These are phyloP conservation scores for Gentiana macrophylla DNA, from an alignment of 257 asterid species.

Conservation along the genomic window DNA sequence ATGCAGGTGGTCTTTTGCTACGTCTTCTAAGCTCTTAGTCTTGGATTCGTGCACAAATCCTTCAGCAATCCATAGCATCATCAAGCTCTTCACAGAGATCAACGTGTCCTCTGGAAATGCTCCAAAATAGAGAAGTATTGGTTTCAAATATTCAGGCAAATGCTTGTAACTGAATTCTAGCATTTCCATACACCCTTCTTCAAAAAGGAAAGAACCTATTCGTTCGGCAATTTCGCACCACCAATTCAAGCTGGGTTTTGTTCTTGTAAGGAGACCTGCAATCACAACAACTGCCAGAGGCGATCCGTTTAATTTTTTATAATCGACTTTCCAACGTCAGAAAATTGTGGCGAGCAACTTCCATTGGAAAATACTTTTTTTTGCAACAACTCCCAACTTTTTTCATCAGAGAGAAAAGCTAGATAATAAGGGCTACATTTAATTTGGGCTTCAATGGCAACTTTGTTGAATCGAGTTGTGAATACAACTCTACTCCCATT, in stretches of 20 bases:
- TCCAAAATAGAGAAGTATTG: too few relatives aligned
- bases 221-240: conserved; percentile 8
- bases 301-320: conserved; percentile 3
- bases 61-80: conserved; percentile 18
- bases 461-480: not conserved
- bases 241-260: not conserved
- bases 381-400: conserved; percentile 7
- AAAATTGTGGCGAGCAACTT: not conserved
- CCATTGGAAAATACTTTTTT: not conserved
- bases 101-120: conserved; percentile 8
- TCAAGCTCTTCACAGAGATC: conserved; percentile 3
- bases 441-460: not conserved
- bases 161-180: conserved; percentile 13
- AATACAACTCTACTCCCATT: conserved; percentile 3
- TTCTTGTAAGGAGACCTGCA: conserved; percentile 7
- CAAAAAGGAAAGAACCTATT: not conserved
- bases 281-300: conserved; percentile 9
- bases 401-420: not conserved
- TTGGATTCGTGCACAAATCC: conserved; percentile 5
- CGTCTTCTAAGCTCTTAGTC: conserved; percentile 9
- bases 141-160: conserved; percentile 11
- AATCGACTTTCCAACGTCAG: conserved; percentile 5
- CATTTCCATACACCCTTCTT: conserved; percentile 7
- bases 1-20: conserved; percentile 14
- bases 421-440: not conserved